Evolutionary conservation across 345 rosid species (phyloP).

Genomic region (Cardamine chenopodiifolia): DNA sequence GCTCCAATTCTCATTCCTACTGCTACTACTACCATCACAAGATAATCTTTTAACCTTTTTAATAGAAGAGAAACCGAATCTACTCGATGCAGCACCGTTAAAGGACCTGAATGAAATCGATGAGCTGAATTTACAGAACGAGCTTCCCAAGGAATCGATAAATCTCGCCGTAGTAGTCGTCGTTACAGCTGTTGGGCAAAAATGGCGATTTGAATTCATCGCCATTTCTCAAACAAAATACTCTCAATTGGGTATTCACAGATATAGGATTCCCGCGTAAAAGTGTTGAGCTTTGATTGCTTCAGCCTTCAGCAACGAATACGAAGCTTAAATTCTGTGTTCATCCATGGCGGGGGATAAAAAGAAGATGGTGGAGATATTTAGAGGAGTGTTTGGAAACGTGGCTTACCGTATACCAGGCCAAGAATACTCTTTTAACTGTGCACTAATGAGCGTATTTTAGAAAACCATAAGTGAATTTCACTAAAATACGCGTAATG

Average conservation of each 20-base stretch:
- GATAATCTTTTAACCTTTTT: slow-evolving; percentile 26
- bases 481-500: not conserved
- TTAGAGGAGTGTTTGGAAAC: slow-evolving; percentile 38
- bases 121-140: slow-evolving; percentile 46
- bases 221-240: slow-evolving; percentile 46
- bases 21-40: slow-evolving; percentile 1
- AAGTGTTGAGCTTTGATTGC: slow-evolving; percentile 4
- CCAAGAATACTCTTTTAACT: slow-evolving; percentile 1
- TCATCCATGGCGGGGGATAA: slow-evolving; percentile 42
- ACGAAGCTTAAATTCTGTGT: slow-evolving; percentile 29
- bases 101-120: slow-evolving; percentile 41
- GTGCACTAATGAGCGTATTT: not conserved
- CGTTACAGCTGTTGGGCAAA: slow-evolving; percentile 47
- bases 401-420: not conserved
- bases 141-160: slow-evolving; percentile 34
- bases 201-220: slow-evolving; percentile 57
- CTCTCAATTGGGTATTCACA: not conserved
- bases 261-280: not conserved
- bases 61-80: slow-evolving; percentile 29
- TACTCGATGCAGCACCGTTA: slow-evolving; percentile 30
- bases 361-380: slow-evolving; percentile 13
- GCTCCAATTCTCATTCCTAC: slow-evolving; percentile 50
- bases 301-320: slow-evolving; percentile 1
- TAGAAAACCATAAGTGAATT: not conserved
- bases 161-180: not conserved